A percentile compares a stretch with the other conserved stretches of the same genome.
These are phyloP conservation scores for Globisporangium spiculum DNA, from an alignment of 352 stramenopile species.

Conservation along the genomic window DNA sequence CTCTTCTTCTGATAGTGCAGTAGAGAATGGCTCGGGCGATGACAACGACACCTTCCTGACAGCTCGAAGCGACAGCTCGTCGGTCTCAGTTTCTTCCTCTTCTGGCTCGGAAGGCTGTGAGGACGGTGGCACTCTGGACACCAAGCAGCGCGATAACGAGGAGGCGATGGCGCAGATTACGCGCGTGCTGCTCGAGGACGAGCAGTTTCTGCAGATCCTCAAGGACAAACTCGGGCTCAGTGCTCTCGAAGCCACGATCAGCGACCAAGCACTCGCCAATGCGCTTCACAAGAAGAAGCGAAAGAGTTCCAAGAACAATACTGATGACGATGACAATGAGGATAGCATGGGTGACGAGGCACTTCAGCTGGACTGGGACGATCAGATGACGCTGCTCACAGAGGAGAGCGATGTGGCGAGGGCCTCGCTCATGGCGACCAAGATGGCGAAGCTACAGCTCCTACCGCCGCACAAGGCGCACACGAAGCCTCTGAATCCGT, in stretches of 20 bases:
- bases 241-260: constrained; percentile 9
- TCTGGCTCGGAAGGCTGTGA: not conserved
- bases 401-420: constrained; percentile 54
- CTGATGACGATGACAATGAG: constrained; percentile 3
- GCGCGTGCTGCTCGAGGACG: constrained; percentile 43
- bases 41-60: constrained; percentile 1
- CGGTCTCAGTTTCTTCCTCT: not conserved
- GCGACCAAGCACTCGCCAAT: constrained; percentile 1
- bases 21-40: constrained; percentile 14
- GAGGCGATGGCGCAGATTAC: constrained; percentile 31
- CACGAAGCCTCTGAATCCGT: constrained; percentile 20
- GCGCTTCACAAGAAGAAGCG: constrained; percentile 5
- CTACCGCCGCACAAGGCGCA: constrained; percentile 17
- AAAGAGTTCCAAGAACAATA: not conserved
- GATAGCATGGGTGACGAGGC: constrained; percentile 28
- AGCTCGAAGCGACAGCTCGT: constrained; percentile 11
- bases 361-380: constrained; percentile 40
- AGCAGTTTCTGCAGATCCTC: constrained; percentile 57
- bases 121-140: constrained; percentile 11
- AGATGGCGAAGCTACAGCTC: constrained; percentile 64
- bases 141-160: constrained; percentile 27
- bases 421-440: constrained; percentile 43
- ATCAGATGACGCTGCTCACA: constrained; percentile 37
- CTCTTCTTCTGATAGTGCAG: constrained; percentile 3
- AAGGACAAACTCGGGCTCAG: constrained; percentile 59